Base-by-base conservation (phyloP, 345 rosid species). In the Anastatica hierochuntica region DNA sequence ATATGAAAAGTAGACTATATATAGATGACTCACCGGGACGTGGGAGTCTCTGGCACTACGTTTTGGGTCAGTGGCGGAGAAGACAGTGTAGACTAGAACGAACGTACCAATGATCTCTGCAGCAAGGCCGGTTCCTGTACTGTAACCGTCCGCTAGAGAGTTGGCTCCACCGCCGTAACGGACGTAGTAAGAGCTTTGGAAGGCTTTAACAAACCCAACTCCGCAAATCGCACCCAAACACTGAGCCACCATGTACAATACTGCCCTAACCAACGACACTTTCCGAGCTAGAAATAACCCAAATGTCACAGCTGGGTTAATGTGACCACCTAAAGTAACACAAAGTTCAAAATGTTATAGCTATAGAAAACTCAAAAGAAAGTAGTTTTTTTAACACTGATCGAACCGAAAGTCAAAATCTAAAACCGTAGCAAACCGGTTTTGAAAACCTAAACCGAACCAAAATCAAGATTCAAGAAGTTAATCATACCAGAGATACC, bases 241-340 rank as follows among this genome's bases (percentile, higher is more conserved):
- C 72, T 88, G 96, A 36, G 79, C 87, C 43, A 84, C 79, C 77
- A 88, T 88, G 84, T 88, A 88, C 8, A 69, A 66, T 12, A 84
- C 49, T 1, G 96, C 90, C 38, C 96, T 72, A 24, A 75, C 62
- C 16, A 84, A 68, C 1, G 94, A 79, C 37, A 78, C 85, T 63
- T 88, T 88, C 17, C 94, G 74, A 1, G 85, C 94, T 60, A 84
- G 26, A 31, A 84, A 79, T 53, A 84, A 4, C 19, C 70, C 70
- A 9, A 65, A 65, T 2, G 70, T 65, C 17, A 65, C 64, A 0
- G 70, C 70, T 8, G 70, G 70, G 34, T 65, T 65, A 0, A 65
- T 65, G 34, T 65, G 70, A 15, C 94, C 94, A 77, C 96, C 85
- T 82, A 64, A 53, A 6, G 1, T 5, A 18, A 42, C 12, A 21